Conservation (phyloP, 2,329 filamentous ascomycete species). For the Didymella sp. region DNA sequence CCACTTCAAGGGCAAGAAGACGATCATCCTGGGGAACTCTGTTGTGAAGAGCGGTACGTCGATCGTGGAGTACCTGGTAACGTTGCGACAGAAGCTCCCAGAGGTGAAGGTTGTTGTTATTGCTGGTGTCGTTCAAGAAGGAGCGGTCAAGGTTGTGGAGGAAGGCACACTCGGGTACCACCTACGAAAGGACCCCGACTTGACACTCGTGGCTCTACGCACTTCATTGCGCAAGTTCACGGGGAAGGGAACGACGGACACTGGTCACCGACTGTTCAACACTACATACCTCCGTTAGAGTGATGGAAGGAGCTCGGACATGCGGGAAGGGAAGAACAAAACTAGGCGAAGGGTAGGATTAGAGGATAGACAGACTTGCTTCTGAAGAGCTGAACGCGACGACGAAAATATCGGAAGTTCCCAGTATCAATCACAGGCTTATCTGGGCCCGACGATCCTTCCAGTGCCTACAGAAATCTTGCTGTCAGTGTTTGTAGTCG, state of each 20-base stretch:
- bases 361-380: too few relatives aligned
- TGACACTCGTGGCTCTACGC: slow-evolving; percentile 61
- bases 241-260: slow-evolving; percentile 61
- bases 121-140: slow-evolving; percentile 61
- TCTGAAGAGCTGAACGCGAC: too few relatives aligned
- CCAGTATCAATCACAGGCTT: too few relatives aligned
- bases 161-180: slow-evolving; percentile 26
- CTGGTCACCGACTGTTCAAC: slow-evolving; percentile 66
- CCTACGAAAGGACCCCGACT: slow-evolving; percentile 17
- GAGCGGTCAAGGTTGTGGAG: slow-evolving; percentile 24
- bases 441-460: too few relatives aligned
- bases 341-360: too few relatives aligned
- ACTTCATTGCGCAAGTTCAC: slow-evolving; percentile 64
- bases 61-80: slow-evolving; percentile 57
- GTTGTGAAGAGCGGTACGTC: slow-evolving; percentile 66
- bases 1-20: slow-evolving; percentile 52
- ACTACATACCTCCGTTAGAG: slow-evolving; percentile 52
- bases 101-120: slow-evolving; percentile 60
- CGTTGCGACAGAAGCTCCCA: slow-evolving; percentile 51
- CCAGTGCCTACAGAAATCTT: too few relatives aligned
- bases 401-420: too few relatives aligned
- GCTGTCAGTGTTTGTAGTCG: too few relatives aligned
- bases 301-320: too few relatives aligned
- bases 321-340: too few relatives aligned
- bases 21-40: slow-evolving; percentile 64